phyloP scores from a whole-genome alignment of 1,139 yeast species.

The Suhomyces atakaporum region DNA sequence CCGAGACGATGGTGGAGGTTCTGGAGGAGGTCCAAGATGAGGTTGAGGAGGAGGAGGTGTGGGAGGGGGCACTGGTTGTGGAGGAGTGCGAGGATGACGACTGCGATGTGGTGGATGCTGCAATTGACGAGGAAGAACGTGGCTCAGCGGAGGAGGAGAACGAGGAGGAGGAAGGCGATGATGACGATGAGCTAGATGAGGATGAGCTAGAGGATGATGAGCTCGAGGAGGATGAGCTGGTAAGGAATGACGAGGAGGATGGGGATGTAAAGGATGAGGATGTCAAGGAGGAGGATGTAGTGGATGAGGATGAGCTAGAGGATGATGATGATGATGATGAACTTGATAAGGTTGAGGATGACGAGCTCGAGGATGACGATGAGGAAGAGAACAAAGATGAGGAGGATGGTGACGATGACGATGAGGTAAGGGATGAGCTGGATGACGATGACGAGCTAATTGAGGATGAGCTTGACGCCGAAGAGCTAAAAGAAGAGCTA shows the following conservation, averaged over 20 bases:
- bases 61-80: constrained; percentile 3
- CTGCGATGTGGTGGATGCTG: constrained; percentile 15
- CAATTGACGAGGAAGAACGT: constrained; percentile 10
- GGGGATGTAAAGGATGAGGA: too few species aligned
- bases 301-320: constrained; percentile 8
- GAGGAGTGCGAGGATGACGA: constrained; percentile 7
- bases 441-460: constrained; percentile 6
- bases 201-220: background rate
- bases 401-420: constrained; percentile 15
- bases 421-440: constrained; percentile 4
- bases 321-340: constrained; percentile 8
- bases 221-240: background rate
- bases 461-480: background rate
- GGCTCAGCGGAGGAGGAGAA: constrained; percentile 10
- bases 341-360: background rate
- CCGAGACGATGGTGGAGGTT: constrained; percentile 27
- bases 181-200: constrained; percentile 9
- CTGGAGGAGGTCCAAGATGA: too few species aligned
- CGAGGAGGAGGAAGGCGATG: constrained; percentile 12
- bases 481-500: constrained; percentile 47
- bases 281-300: constrained; percentile 15
- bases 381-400: constrained; percentile 9
- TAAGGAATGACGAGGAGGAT: background rate
- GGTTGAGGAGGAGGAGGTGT: constrained; percentile 11
- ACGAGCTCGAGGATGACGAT: background rate